Evolutionary conservation across 495 filamentous ascomycete species (phyloP).

Genomic region (Aspergillus heteromorphus): DNA sequence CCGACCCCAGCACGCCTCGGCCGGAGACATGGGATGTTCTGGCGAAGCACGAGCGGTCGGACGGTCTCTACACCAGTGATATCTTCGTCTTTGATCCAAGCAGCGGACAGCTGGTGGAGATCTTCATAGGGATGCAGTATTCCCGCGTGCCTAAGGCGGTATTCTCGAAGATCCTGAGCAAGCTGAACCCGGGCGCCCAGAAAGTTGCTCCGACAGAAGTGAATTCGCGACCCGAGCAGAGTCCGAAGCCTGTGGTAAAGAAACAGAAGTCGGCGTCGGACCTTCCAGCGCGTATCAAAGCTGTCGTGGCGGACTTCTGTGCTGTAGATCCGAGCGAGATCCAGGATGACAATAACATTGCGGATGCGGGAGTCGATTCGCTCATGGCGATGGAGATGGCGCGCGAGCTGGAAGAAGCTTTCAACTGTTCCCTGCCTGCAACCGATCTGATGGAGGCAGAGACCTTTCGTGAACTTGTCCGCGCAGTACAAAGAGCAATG

Average conservation of each 20-base stretch:
- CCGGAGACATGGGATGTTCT: slow-evolving; percentile 42
- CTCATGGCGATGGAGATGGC: slow-evolving; percentile 52
- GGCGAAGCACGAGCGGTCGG: slow-evolving; percentile 29
- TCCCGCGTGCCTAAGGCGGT: slow-evolving; percentile 34
- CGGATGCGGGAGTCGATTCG: slow-evolving; percentile 51
- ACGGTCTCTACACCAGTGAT: slow-evolving; percentile 41
- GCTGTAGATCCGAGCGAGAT: slow-evolving; percentile 42
- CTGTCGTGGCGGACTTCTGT: slow-evolving; percentile 25
- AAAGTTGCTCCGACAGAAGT: background rate
- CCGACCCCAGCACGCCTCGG: slow-evolving; percentile 2
- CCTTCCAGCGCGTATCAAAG: slow-evolving; percentile 11
- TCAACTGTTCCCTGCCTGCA: slow-evolving; percentile 33
- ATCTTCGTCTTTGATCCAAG: slow-evolving; percentile 47
- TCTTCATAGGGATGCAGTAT: slow-evolving; percentile 49
- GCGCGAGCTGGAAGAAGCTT: slow-evolving; percentile 40
- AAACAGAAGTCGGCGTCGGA: background rate
- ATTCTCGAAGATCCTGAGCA: slow-evolving; percentile 32
- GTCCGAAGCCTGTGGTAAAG: background rate
- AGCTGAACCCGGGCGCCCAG: background rate
- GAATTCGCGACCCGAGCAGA: background rate
- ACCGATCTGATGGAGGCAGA: slow-evolving; percentile 34
- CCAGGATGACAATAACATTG: slow-evolving; percentile 28
- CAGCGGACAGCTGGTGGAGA: slow-evolving; percentile 36
- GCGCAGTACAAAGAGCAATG: slow-evolving; percentile 4
- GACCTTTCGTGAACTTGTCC: slow-evolving; percentile 15